phyloP scores from a whole-genome alignment of 2,329 filamentous ascomycete genomes.

The Aspergillus tamarii region DNA sequence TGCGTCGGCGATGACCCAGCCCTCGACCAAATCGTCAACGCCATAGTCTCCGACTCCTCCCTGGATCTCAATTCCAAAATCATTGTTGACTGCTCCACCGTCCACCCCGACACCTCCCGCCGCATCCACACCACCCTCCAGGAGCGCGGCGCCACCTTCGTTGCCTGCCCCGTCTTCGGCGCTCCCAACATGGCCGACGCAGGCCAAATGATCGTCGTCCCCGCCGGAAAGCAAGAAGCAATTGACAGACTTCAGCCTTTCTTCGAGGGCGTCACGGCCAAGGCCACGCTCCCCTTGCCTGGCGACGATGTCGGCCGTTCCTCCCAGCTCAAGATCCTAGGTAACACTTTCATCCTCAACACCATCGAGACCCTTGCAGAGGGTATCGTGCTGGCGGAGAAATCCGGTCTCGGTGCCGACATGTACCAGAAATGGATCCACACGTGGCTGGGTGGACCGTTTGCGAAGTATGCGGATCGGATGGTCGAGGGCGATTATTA shows the following conservation, averaged over 20 bases:
- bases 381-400: constrained; percentile 78
- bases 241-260: constrained; percentile 70
- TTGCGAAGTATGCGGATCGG: constrained; percentile 72
- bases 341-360: constrained; percentile 83
- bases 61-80: constrained; percentile 69
- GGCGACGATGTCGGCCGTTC: constrained; percentile 72
- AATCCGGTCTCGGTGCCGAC: constrained; percentile 72
- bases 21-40: constrained; percentile 64
- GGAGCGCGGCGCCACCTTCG: constrained; percentile 69
- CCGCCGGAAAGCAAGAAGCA: constrained; percentile 65
- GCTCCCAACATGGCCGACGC: constrained; percentile 54
- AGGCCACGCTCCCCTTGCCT: constrained; percentile 70
- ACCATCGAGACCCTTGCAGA: constrained; percentile 81
- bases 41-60: constrained; percentile 52
- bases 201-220: constrained; percentile 72
- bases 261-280: constrained; percentile 72
- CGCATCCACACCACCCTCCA: constrained; percentile 61
- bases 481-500: constrained; percentile 79
- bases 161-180: constrained; percentile 65
- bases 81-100: constrained; percentile 84
- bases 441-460: constrained; percentile 74
- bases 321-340: constrained; percentile 75
- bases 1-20: constrained; percentile 79
- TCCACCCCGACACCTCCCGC: constrained; percentile 80
- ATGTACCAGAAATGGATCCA: constrained; percentile 73